Evolutionary conservation across 192 early-diverging fungal genomes (phyloP).

Genomic region (Podila clonocystis): DNA sequence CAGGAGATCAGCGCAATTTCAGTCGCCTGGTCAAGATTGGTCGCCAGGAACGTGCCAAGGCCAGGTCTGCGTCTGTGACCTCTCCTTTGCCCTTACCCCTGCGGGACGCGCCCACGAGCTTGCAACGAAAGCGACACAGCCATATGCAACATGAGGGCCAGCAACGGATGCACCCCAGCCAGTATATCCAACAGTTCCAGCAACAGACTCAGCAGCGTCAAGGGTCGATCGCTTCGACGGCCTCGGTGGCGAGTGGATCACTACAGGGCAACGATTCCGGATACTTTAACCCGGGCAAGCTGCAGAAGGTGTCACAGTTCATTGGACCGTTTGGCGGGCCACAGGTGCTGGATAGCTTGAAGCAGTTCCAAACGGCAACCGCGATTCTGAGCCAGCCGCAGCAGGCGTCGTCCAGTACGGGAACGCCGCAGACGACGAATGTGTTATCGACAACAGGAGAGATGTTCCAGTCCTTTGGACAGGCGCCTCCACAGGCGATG

Average conservation of each 20-base stretch:
- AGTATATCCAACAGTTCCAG: neutral
- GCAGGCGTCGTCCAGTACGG: neutral
- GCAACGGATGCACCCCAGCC: constrained; percentile 12
- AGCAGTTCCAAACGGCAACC: constrained; percentile 43
- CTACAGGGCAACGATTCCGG: constrained; percentile 8
- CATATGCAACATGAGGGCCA: constrained; percentile 42
- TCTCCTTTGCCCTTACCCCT: constrained; percentile 17
- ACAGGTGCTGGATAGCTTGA: constrained; percentile 48
- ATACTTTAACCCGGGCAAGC: constrained; percentile 37
- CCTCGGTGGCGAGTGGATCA: neutral
- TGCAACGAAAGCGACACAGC: constrained; percentile 34
- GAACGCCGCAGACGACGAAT: constrained; percentile 2
- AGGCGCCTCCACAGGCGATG: neutral
- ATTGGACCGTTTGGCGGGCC: constrained; percentile 47
- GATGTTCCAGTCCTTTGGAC: constrained; percentile 17
- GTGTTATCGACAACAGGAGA: constrained; percentile 13
- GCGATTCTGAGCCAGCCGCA: constrained; percentile 40
- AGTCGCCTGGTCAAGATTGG: constrained; percentile 49
- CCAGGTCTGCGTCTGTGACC: constrained; percentile 16
- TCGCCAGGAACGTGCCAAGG: constrained; percentile 43
- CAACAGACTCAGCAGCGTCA: constrained; percentile 20
- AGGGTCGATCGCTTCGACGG: constrained; percentile 13
- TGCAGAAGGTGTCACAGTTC: constrained; percentile 52
- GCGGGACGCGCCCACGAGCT: constrained; percentile 2
- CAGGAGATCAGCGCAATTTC: constrained; percentile 18